Conservation (phyloP, 2,329 filamentous ascomycete genomes). For the Phialophora chinensis region DNA sequence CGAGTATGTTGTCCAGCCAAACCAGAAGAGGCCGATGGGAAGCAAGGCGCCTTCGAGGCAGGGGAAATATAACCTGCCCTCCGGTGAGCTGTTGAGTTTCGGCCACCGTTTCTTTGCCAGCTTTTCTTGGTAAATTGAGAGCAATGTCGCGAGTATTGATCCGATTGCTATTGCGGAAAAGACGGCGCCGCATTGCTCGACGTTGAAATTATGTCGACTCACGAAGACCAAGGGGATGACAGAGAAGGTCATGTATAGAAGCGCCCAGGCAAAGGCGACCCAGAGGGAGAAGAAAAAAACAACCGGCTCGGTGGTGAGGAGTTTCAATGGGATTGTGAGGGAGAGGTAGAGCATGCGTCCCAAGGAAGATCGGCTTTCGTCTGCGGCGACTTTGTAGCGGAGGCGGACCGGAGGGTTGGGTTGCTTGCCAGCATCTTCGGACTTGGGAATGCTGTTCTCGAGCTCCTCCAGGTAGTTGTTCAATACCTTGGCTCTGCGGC, state of each 20-base stretch:
- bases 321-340: conserved; percentile 44
- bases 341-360: conserved; percentile 38
- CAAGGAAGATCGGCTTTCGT: conserved; percentile 36
- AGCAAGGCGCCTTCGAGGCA: conserved; percentile 77
- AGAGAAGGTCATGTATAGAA: conserved; percentile 83
- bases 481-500: conserved; percentile 72
- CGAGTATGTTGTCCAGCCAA: conserved; percentile 67
- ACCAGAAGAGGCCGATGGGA: conserved; percentile 80
- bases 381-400: conserved; percentile 37
- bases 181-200: conserved; percentile 71
- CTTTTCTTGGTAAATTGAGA: conserved; percentile 74
- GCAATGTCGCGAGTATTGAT: conserved; percentile 66
- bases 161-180: conserved; percentile 77
- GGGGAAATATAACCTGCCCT: conserved; percentile 81
- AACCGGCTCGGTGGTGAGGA: conserved; percentile 69
- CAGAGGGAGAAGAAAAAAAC: conserved; percentile 79
- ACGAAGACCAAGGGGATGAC: conserved; percentile 80
- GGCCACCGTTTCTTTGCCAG: conserved; percentile 38
- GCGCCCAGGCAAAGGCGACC: conserved; percentile 87
- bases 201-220: conserved; percentile 69
- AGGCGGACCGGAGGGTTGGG: conserved; percentile 11
- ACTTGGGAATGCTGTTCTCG: conserved; percentile 53
- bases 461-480: conserved; percentile 80
- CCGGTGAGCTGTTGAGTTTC: conserved; percentile 60
- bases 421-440: conserved; percentile 53